Conservation (phyloP, 768 basidiomycete species). For the Boletus rubropictus region DNA sequence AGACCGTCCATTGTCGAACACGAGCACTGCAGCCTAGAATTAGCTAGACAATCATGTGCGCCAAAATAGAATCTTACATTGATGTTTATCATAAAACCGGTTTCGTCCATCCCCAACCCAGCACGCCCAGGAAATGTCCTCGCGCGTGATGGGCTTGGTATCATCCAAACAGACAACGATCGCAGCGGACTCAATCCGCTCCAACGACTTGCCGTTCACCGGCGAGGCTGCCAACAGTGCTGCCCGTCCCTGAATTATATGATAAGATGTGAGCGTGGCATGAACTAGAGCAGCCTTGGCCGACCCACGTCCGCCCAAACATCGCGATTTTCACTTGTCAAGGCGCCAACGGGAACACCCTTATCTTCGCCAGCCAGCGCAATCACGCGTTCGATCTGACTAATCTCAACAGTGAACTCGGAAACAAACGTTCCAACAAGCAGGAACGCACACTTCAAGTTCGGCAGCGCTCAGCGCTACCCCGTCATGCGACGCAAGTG, state of each 20-base stretch:
- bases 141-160: constrained; percentile 69
- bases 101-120: constrained; percentile 92
- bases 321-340: constrained; percentile 88
- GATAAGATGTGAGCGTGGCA: neutral
- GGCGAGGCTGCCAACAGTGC: constrained; percentile 61
- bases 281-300: constrained; percentile 15
- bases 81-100: constrained; percentile 96
- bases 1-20: constrained; percentile 91
- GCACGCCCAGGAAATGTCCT: constrained; percentile 72
- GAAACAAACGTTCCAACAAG: neutral
- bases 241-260: constrained; percentile 41
- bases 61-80: constrained; percentile 45
- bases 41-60: neutral
- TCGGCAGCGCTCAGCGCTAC: constrained; percentile 71
- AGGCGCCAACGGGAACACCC: constrained; percentile 60
- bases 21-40: constrained; percentile 55
- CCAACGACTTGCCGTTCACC: constrained; percentile 59
- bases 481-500: constrained; percentile 58
- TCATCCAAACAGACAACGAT: constrained; percentile 85
- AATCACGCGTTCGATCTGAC: constrained; percentile 68
- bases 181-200: constrained; percentile 85
- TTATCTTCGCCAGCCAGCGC: constrained; percentile 47
- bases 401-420: constrained; percentile 17
- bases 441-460: constrained; percentile 55
- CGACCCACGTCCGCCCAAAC: constrained; percentile 80